These are phyloP conservation scores for Penicillium sp. DNA, from an alignment of 2,329 filamentous ascomycete genomes.

Conservation along the genomic window DNA sequence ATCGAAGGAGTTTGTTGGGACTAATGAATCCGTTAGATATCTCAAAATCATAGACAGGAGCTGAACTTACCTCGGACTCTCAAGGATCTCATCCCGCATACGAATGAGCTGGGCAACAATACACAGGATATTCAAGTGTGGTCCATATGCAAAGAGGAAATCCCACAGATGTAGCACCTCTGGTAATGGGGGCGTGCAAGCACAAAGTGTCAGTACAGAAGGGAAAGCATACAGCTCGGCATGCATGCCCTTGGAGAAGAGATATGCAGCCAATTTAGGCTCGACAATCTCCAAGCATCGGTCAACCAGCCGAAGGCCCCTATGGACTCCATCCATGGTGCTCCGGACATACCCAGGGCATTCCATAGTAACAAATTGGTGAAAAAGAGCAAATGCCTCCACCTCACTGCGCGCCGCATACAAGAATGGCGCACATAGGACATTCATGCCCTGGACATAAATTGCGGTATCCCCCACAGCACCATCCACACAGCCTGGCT, in stretches of 20 bases:
- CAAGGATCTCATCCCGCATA: conserved; percentile 76
- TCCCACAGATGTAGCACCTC: conserved; percentile 95
- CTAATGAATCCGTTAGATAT: conserved; percentile 46
- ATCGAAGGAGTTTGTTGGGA: conserved; percentile 85
- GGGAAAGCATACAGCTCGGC: conserved; percentile 96
- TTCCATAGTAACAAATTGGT: conserved; percentile 78
- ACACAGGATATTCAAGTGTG: conserved; percentile 90
- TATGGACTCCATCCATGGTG: conserved; percentile 95
- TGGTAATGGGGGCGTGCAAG: conserved; percentile 88
- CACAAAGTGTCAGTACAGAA: conserved; percentile 87
- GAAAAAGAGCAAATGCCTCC: conserved; percentile 88
- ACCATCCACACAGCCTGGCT: conserved; percentile 12
- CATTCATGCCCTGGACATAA: conserved; percentile 99
- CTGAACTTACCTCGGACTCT: conserved; percentile 66
- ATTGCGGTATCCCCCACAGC: conserved; percentile 61
- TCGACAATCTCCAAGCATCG: conserved; percentile 88
- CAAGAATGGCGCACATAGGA: conserved; percentile 88
- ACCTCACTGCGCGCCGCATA: conserved; percentile 92
- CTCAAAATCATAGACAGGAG: background rate
- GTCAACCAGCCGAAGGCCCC: conserved; percentile 83
- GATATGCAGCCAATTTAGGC: conserved; percentile 74
- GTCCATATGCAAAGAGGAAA: conserved; percentile 91
- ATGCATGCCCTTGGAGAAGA: conserved; percentile 79
- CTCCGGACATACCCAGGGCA: conserved; percentile 91
- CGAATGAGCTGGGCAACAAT: conserved; percentile 93